Evolutionary conservation across 768 basidiomycete genomes (phyloP).

Genomic region (Suillus americanus): DNA sequence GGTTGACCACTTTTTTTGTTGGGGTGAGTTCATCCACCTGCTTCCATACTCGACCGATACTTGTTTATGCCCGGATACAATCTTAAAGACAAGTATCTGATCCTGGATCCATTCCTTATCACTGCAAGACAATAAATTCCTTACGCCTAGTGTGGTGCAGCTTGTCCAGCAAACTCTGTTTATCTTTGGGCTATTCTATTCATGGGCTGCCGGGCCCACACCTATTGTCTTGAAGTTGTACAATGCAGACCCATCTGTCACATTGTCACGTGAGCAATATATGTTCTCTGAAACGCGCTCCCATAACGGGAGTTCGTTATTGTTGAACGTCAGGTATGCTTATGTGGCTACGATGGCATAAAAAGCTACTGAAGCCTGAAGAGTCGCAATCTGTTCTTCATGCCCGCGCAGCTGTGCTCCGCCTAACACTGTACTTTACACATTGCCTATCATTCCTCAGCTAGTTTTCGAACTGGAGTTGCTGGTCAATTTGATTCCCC

Average conservation of each 20-base stretch:
- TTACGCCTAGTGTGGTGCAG: not conserved
- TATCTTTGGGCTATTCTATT: conserved; percentile 25
- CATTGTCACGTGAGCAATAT: conserved; percentile 21
- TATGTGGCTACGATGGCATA: conserved; percentile 16
- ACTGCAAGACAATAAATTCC: not conserved
- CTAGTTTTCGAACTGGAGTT: conserved; percentile 17
- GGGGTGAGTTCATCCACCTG: not conserved
- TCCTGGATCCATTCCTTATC: not conserved
- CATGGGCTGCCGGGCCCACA: not conserved
- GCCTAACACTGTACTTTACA: conserved; percentile 15
- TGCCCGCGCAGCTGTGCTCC: conserved; percentile 30
- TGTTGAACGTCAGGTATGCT: conserved; percentile 17
- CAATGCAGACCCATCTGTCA: not conserved
- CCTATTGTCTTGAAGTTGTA: not conserved
- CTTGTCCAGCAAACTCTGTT: not conserved
- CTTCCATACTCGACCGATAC: not conserved
- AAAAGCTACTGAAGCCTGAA: conserved; percentile 15
- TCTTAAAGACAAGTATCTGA: not conserved
- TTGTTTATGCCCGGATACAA: not conserved
- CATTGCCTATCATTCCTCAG: conserved; percentile 19
- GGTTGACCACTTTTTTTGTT: not conserved
- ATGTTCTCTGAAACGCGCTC: not conserved
- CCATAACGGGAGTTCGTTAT: conserved; percentile 22
- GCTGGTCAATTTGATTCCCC: conserved; percentile 28
- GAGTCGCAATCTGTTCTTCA: conserved; percentile 1